These are phyloP conservation scores for Camellia lanceoleosa DNA, from an alignment of 148 eudicot species.

Conservation along the genomic window DNA sequence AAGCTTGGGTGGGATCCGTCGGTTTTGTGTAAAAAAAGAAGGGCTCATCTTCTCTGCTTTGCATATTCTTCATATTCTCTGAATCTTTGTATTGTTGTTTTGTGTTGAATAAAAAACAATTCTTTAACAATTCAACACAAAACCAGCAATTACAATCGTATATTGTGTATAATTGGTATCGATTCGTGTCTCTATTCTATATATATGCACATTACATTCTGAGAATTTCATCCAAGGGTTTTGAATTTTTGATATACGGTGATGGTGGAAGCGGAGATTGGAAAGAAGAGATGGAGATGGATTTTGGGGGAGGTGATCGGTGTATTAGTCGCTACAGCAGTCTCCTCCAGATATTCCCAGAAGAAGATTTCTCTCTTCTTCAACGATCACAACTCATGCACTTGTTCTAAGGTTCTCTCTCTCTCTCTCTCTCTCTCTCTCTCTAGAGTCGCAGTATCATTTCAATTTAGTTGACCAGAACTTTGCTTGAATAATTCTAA, in stretches of 20 bases:
- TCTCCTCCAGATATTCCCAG: conserved; percentile 20
- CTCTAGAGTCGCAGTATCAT: background rate
- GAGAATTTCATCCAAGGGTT: background rate
- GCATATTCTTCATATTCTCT: too few species aligned
- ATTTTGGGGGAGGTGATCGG: conserved; percentile 40
- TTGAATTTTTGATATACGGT: conserved; percentile 2
- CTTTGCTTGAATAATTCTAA: too few species aligned
- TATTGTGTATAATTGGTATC: background rate
- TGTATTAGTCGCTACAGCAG: conserved; percentile 33
- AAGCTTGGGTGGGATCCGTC: background rate
- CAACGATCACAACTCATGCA: conserved; percentile 35
- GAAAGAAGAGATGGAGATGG: conserved; percentile 32
- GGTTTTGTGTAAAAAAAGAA: background rate
- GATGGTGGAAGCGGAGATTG: conserved; percentile 37
- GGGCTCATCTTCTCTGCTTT: too few species aligned
- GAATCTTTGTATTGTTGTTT: too few species aligned
- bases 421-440: background rate
- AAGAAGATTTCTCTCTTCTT: conserved; percentile 15
- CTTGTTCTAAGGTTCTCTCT: conserved; percentile 51
- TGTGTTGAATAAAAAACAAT: too few species aligned
- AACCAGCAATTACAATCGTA: background rate
- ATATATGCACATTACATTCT: background rate
- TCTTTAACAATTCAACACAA: too few species aligned
- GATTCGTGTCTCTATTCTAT: background rate
- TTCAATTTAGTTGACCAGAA: background rate